Evolutionary conservation across 768 basidiomycete species (phyloP).

Genomic region (Chalciporus pseudorubinellus): DNA sequence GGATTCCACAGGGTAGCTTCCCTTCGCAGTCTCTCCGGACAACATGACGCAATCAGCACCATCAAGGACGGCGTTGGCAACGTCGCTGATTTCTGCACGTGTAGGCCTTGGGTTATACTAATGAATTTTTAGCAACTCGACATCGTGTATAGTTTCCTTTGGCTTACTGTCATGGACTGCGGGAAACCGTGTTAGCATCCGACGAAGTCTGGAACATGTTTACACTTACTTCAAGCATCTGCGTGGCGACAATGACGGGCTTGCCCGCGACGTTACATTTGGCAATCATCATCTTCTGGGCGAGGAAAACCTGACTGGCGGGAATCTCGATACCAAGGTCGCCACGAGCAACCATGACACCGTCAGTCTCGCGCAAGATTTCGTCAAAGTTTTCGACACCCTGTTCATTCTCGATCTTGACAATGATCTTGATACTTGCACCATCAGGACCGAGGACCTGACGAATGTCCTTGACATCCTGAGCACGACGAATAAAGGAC

Average conservation of each 20-base stretch:
- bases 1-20: conserved; percentile 92
- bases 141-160: not conserved
- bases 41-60: conserved; percentile 99
- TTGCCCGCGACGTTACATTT: conserved; percentile 99
- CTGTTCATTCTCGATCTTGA: conserved; percentile 99
- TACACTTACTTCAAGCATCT: conserved; percentile 88
- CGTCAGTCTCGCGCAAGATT: conserved; percentile 91
- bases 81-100: conserved; percentile 98
- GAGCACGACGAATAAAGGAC: conserved; percentile 93
- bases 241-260: conserved; percentile 97
- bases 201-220: not conserved
- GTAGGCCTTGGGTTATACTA: conserved; percentile 98
- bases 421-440: conserved; percentile 96
- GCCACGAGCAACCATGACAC: conserved; percentile 99
- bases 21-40: conserved; percentile 99
- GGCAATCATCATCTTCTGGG: conserved; percentile 99
- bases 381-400: conserved; percentile 99
- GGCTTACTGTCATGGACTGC: conserved; percentile 89
- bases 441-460: conserved; percentile 92
- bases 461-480: conserved; percentile 94
- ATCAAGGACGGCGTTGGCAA: conserved; percentile 98
- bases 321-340: conserved; percentile 99
- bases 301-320: conserved; percentile 98
- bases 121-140: conserved; percentile 9
- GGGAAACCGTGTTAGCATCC: conserved; percentile 9